Evolutionary conservation across 345 rosid species (phyloP).

Genomic region (Acer campestre): DNA sequence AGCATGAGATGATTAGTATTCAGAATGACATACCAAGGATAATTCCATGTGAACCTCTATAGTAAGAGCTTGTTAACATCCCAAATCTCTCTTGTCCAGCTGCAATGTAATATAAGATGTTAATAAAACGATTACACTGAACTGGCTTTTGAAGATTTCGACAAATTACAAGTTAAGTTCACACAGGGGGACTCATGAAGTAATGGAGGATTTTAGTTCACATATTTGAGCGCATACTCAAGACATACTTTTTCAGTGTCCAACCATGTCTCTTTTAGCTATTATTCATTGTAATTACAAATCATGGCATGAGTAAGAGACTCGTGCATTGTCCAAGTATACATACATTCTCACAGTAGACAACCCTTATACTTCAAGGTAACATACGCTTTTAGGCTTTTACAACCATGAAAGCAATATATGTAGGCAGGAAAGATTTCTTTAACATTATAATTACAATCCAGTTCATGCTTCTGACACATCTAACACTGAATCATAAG

Average conservation of each 20-base stretch:
- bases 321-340: not conserved
- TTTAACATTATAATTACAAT: not conserved
- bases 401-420: not conserved
- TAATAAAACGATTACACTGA: not conserved
- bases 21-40: conserved; percentile 69
- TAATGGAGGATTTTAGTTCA: not conserved
- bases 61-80: conserved; percentile 78
- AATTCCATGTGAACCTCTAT: conserved; percentile 94
- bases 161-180: not conserved
- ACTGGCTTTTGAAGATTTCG: not conserved
- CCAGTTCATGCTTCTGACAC: not conserved
- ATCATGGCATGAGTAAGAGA: not conserved
- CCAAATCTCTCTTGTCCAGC: conserved; percentile 99
- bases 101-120: conserved; percentile 37
- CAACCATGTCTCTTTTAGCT: not conserved
- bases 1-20: not conserved
- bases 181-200: not conserved
- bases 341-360: not conserved
- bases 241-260: not conserved
- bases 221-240: not conserved
- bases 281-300: not conserved
- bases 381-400: not conserved
- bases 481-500: not conserved
- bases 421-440: not conserved
- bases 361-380: not conserved